Evolutionary conservation across 345 rosid genomes (phyloP), one percentile per base, ranked within the genome.

Genomic region (Acer yangbiense): DNA sequence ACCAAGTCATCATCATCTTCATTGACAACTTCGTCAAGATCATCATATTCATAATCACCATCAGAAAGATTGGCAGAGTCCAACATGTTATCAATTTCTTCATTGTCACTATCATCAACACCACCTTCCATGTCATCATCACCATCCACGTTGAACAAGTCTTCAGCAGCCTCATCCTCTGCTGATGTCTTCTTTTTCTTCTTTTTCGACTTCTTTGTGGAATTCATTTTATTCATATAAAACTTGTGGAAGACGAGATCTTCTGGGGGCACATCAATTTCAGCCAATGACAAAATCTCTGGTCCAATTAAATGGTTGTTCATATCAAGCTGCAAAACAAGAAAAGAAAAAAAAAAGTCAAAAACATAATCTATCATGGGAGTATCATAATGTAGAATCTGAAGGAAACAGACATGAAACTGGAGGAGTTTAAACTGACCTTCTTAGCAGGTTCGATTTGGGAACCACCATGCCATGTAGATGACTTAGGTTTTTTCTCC

Each of bases 171-270:
- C 80, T 91, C 94, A 58, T 91, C 94, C 20, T 90, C 95, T 14
- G 90, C 85, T 62, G 65, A 71, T 80, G 87, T 88, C 92, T 91
- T 96, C 95, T 95, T 90, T 77, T 91, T 92, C 92, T 92, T 91
- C 83, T 89, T 92, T 85, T 92, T 93, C 68, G 87, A 83, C 65
- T 85, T 86, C 75, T 86, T 94, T 1, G 93, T 76, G 39, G 90
- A 83, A 50, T 80, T 90, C 95, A 87, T 86, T 83, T 94, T 96
- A 71, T 94, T 92, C 88, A 87, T 65, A 74, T 96, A 96, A 50
- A 96, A 96, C 80, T 89, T 96, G 90, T 96, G 99, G 85, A 96
- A 96, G 48, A 96, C 97, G 10, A 92, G 80, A 81, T 96, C 99
- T 83, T 96, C 99, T 0, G 99, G 98, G 65, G 94, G 86, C 6